A percentile compares a stretch with the other conserved stretches of the same genome.
These are phyloP conservation scores for Syncephalis plumigaleata DNA, from an alignment of 371 early-diverging fungal genomes.

Conservation along the genomic window DNA sequence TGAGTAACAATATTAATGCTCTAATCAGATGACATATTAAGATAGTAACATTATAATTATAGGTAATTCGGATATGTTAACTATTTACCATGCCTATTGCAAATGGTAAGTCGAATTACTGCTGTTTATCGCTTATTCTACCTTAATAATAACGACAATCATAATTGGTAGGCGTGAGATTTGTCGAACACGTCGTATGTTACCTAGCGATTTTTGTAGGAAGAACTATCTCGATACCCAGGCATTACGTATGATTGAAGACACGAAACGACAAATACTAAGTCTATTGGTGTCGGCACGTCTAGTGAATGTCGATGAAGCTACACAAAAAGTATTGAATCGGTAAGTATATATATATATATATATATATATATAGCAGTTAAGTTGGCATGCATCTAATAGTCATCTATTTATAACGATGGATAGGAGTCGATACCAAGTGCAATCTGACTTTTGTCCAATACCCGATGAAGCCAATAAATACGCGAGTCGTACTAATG, in stretches of 20 bases:
- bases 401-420: slow-evolving; percentile 3
- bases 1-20: not conserved
- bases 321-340: slow-evolving; percentile 6
- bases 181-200: no score
- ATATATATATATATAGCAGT: slow-evolving; percentile 9
- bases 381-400: no score
- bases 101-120: slow-evolving; percentile 33
- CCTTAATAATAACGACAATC: slow-evolving; percentile 8
- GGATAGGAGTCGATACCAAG: slow-evolving; percentile 6
- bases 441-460: slow-evolving; percentile 17
- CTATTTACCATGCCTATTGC: slow-evolving; percentile 52
- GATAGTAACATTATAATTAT: slow-evolving; percentile 5
- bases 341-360: slow-evolving; percentile 3
- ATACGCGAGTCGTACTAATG: slow-evolving; percentile 19
- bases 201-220: slow-evolving; percentile 20
- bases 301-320: slow-evolving; percentile 26
- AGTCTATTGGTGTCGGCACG: slow-evolving; percentile 52
- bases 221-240: slow-evolving; percentile 35
- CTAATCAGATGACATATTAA: not conserved
- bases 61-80: slow-evolving; percentile 59
- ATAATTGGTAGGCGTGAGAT: not conserved
- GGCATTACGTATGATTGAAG: slow-evolving; percentile 52
- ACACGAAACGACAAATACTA: slow-evolving; percentile 62
- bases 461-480: slow-evolving; percentile 24
- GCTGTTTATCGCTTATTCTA: slow-evolving; percentile 5